Evolutionary conservation across 179 eudicot species (phyloP), one percentile per base, ranked within the genome.

Genomic region (Vitellaria paradoxa): DNA sequence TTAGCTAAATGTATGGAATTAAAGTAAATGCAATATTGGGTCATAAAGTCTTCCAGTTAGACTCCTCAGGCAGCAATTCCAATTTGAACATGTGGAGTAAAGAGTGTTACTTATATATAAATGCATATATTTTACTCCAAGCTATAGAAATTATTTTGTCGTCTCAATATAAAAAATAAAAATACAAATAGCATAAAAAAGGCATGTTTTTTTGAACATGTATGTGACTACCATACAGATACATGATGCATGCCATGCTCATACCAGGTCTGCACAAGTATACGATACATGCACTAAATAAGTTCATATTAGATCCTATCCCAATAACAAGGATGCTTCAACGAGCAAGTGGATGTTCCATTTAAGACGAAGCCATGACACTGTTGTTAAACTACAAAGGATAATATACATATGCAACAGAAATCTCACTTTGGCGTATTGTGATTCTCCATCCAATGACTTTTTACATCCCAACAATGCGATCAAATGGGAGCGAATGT

Each of bases 401-500:
- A 59, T 40, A 5, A 37, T 42, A n/a, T n/a, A 18, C 4, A n/a
- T 23, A 73, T 26, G 57, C 37, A 30, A 15, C 14, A 74, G 70
- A 65, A 67, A 68, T 64, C 89, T 83, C 85, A 91, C 99, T 91
- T 95, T 95, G 50, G 95, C 97, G 81, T 46, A 76, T 70, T 80
- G 86, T 62, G 87, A 65, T 37, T 81, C 77, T 71, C 74, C 80
- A 77, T 82, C 85, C 50, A 73, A 53, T 66, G 89, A 84, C 73
- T 76, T 79, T 82, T 75, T 79, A 84, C 84, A 81, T 83, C 77
- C 86, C 82, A 89, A 55, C 24, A 89, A 73, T 63, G 97, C 83
- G 57, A 83, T 72, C 87, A 93, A 81, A 82, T 93, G 98, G 81
- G 91, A 84, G 52, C 85, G 93, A 40, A 95, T 82, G 78, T 91